Percentiles rank a stretch among this genome's conserved stretches.
Evolutionary conservation across 2,329 filamentous ascomycete species (phyloP).

Genomic region (Cytospora leucostoma): DNA sequence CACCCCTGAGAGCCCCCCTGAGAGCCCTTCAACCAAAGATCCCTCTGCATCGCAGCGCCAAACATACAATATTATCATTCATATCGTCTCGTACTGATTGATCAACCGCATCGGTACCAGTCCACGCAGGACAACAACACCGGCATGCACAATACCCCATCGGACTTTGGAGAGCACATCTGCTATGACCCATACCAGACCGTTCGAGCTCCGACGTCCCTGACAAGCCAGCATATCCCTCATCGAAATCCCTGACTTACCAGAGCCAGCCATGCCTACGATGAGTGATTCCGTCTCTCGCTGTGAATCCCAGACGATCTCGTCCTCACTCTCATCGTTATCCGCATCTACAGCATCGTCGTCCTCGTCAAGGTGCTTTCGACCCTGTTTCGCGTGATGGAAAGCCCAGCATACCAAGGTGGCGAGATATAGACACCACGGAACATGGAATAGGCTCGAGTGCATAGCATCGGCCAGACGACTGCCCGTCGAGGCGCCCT

Average conservation of each 20-base stretch:
- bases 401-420: conserved; percentile 61
- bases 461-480: neutral
- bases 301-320: conserved; percentile 52
- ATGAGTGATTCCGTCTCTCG: conserved; percentile 50
- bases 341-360: conserved; percentile 6
- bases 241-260: conserved; percentile 32
- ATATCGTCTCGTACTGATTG: conserved; percentile 33
- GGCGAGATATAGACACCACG: conserved; percentile 63
- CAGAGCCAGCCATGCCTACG: conserved; percentile 40
- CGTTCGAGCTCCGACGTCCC: conserved; percentile 51
- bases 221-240: conserved; percentile 40
- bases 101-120: conserved; percentile 37
- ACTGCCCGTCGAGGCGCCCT: neutral
- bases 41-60: neutral
- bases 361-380: conserved; percentile 30
- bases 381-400: conserved; percentile 44
- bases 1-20: too few relatives aligned
- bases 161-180: conserved; percentile 56
- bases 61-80: neutral
- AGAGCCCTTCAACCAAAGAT: neutral
- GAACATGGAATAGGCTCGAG: conserved; percentile 59
- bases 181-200: conserved; percentile 57
- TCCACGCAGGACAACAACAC: conserved; percentile 55
- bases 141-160: conserved; percentile 65
- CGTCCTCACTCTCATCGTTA: conserved; percentile 38